Base-by-base conservation (phyloP, 2,329 filamentous ascomycete genomes). In the Grosmannia serpens region DNA sequence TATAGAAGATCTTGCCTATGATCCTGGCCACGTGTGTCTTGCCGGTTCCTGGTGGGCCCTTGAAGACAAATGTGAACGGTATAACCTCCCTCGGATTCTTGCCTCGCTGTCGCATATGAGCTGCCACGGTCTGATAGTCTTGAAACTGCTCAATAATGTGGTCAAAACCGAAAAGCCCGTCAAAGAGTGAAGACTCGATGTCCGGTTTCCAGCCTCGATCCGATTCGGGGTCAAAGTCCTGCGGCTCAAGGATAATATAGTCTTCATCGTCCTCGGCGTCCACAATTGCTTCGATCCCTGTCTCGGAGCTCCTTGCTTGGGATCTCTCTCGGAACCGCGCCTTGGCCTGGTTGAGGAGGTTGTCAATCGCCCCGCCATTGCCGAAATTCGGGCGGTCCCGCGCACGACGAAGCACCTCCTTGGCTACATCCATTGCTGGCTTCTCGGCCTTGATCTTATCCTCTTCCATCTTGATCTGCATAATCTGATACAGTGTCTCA, bases 331-430 rank as follows among this genome's bases (percentile, higher is more conserved):
- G 65, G 64, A 10, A 66, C 20, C 1, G 70, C 4, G 63, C 59
- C 59, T 87, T 87, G 0, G 84, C 80, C 0, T 68, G 67, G 53
- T 80, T 75, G 1, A 88, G 71, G 0, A 89, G 66, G n/a, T 79
- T 87, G 52, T 92, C 86, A 22, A 92, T 80, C 60, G 89, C 86
- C 0, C 86, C 82, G 0, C 82, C 86, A 64, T 92, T 91, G 0
- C 87, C 82, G 65, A 88, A 88, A 61, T 86, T 80, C 0, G 79
- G 78, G 0, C 81, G 75, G 61, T 85, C 85, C 0, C 85, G 79
- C 2, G 79, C 77, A 5, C 84, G 76, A 5, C 71, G 70, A 0
- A 91, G 73, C 15, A 85, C 73, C 4, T 85, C 81, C 60, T 84
- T 70, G 0, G 79, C 84, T 0, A 80, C 78, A 0, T 69, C 67